Evolutionary conservation across 176 grass and related monocot genomes (phyloP).

Genomic region (Musa schizocarpa): DNA sequence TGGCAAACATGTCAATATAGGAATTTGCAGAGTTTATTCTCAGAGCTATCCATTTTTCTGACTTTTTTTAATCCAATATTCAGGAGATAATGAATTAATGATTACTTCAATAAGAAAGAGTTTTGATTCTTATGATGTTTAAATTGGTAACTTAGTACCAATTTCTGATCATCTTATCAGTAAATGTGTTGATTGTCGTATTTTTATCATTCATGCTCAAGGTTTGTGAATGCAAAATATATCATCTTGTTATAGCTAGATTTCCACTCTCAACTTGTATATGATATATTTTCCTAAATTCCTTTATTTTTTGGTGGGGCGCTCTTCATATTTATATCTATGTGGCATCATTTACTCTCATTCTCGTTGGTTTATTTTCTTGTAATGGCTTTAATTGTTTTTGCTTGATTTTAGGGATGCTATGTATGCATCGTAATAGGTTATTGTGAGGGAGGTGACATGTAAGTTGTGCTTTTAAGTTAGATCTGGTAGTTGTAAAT

Average conservation of each 20-base stretch:
- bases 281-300: not conserved
- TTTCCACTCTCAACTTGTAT: conserved; percentile 13
- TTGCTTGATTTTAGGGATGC: conserved; percentile 51
- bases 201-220: not conserved
- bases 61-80: no score
- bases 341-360: not conserved
- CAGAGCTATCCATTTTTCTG: no score
- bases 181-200: no score
- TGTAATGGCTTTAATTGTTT: not conserved
- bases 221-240: conserved; percentile 9
- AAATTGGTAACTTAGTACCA: no score
- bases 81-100: no score
- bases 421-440: conserved; percentile 93
- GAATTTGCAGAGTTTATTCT: no score
- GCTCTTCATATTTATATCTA: not conserved
- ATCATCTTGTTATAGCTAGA: not conserved
- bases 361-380: not conserved
- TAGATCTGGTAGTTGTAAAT: conserved; percentile 2
- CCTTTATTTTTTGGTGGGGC: not conserved
- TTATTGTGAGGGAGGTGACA: conserved; percentile 88
- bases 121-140: no score
- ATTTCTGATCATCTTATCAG: no score
- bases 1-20: no score
- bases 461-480: conserved; percentile 43
- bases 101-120: no score